Percentiles rank a stretch among this genome's conserved stretches.
Conservation (phyloP, 345 rosid genomes). For the Psidium friedrichsthalianum region DNA sequence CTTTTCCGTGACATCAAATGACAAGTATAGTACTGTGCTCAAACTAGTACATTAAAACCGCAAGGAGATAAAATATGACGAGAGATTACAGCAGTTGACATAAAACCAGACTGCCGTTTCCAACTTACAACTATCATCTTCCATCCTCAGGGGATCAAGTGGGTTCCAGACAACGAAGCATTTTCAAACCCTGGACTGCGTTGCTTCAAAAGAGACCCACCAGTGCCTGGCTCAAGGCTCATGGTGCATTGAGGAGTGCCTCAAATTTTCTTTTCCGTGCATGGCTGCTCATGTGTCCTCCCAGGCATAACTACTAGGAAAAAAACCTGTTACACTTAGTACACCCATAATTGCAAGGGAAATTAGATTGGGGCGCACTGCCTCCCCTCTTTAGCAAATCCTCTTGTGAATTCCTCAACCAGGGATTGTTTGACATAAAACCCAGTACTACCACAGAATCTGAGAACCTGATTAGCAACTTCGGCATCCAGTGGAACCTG, state of each 20-base stretch:
- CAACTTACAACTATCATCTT: background rate
- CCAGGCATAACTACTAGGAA: background rate
- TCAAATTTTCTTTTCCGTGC: background rate
- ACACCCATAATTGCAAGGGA: background rate
- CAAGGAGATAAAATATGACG: background rate
- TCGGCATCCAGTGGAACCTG: background rate
- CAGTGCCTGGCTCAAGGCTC: background rate
- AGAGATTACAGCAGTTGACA: background rate
- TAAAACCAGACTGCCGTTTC: background rate
- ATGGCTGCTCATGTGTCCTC: background rate
- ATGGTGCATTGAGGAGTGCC: background rate
- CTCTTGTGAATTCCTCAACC: background rate
- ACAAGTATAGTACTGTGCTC: background rate
- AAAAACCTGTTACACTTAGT: background rate
- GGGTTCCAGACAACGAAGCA: background rate
- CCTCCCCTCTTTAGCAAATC: background rate
- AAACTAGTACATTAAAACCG: background rate
- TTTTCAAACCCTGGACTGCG: background rate
- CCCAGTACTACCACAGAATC: background rate
- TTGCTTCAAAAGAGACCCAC: background rate
- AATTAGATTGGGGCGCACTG: background rate
- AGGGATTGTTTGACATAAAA: background rate
- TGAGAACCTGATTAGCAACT: background rate
- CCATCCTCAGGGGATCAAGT: background rate
- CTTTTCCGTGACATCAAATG: background rate